Percentiles rank a stretch among this genome's conserved stretches.
Evolutionary conservation across 108 stramenopile species (phyloP).

Genomic region (Nitzschia inconspicua): DNA sequence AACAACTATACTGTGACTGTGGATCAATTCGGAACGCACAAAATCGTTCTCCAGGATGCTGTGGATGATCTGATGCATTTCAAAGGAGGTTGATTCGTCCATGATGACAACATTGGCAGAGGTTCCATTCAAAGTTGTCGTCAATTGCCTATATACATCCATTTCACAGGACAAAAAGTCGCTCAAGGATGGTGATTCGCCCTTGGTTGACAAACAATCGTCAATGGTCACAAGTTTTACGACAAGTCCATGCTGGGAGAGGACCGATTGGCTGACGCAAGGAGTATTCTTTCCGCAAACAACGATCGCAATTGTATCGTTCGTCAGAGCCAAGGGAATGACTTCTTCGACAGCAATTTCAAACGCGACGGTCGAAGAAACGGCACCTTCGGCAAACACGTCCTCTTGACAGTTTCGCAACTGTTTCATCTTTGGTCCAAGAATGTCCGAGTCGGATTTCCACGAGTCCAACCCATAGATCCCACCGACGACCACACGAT

Average conservation of each 20-base stretch:
- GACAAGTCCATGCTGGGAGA: conserved; percentile 8
- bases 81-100: conserved; percentile 22
- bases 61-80: conserved; percentile 22
- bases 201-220: conserved; percentile 5
- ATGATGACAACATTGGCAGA: conserved; percentile 37
- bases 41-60: conserved; percentile 2
- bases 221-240: conserved; percentile 10
- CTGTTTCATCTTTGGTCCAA: conserved; percentile 56
- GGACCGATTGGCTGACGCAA: conserved; percentile 12
- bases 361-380: conserved; percentile 5
- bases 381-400: conserved; percentile 5
- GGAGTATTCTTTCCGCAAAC: conserved; percentile 15
- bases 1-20: neutral
- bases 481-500: conserved; percentile 70
- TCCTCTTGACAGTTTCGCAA: conserved; percentile 22
- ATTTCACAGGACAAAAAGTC: too few relatives aligned
- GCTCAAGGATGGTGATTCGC: too few relatives aligned
- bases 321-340: conserved; percentile 1
- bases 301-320: conserved; percentile 7
- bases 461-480: conserved; percentile 73
- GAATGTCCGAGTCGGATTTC: conserved; percentile 67
- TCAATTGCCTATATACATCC: too few relatives aligned
- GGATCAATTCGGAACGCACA: neutral
- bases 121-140: too few relatives aligned
- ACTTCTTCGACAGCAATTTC: conserved; percentile 16